phyloP scores from a whole-genome alignment of 2,329 filamentous ascomycete genomes.

The Colletotrichum sp. region DNA sequence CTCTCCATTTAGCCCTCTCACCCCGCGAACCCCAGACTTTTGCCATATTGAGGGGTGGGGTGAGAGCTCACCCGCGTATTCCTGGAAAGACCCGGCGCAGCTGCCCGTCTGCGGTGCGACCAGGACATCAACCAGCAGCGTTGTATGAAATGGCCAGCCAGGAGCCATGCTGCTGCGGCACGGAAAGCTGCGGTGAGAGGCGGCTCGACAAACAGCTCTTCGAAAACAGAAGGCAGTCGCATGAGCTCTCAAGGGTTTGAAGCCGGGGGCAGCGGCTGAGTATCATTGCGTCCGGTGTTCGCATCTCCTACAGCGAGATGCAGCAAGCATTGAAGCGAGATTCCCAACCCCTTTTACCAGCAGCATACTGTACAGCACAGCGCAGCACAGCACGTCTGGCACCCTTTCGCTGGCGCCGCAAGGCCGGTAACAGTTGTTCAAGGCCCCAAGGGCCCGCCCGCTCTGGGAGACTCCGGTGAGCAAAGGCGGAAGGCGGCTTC shows the following conservation, averaged over 20 bases:
- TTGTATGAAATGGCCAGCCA: neutral
- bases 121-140: neutral
- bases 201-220: neutral
- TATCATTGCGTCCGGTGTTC: neutral
- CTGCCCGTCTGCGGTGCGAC: neutral
- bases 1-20: neutral
- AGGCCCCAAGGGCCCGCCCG: neutral
- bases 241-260: neutral
- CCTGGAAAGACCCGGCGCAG: neutral
- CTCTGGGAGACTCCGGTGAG: neutral
- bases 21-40: constrained; percentile 13
- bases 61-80: neutral
- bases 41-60: neutral
- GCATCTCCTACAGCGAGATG: neutral
- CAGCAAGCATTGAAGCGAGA: constrained; percentile 10
- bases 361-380: neutral
- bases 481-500: neutral
- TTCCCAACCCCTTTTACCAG: constrained; percentile 1
- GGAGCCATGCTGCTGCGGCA: neutral
- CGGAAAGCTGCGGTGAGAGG: neutral
- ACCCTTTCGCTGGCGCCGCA: neutral
- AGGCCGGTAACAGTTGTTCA: neutral
- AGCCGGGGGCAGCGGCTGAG: neutral
- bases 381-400: neutral
- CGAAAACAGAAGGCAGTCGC: constrained; percentile 14